Evolutionary conservation across 768 basidiomycete genomes (phyloP), one percentile per base, ranked within the genome.

Genomic region (Boletus rubropictus): DNA sequence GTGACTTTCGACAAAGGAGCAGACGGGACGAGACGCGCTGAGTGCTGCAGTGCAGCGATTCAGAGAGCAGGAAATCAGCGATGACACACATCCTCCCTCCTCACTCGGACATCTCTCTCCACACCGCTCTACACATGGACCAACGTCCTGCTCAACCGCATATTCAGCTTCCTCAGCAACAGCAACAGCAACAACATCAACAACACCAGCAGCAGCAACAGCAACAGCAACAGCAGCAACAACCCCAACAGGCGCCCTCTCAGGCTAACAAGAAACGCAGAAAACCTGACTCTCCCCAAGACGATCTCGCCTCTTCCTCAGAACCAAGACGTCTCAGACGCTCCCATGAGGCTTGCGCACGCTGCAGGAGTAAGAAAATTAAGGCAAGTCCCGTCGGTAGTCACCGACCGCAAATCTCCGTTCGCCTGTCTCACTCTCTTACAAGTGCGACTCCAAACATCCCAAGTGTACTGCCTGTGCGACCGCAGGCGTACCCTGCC

Each of bases 311-410:
- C 31, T 67, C 77, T 15, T 70, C 81, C 35, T 76, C 82, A 46
- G 88, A 89, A 66, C 84, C 87, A 36, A 78, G 89, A 60, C 79
- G 89, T 46, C 77, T 92, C 60, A 76, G 89, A 58, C 81, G 89
- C 63, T 89, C 89, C 60, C 89, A 92, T 71, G 89, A 92, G 71
- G 89, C 89, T 53, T 92, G 89, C 74, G 84, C 89, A 54, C 79
- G 89, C 66, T 92, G 89, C 77, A 86, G 89, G 79, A 85, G 83
- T 74, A 91, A 92, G 81, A 92, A 92, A 85, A 92, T 92, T 72
- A 92, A 92, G 87, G 86, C 81, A 66, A 66, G 76, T 70, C 72
- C 81, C 81, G 80, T 75, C 74, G 75, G 72, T 70, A 70, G 68
- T 70, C 69, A 77, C 83, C 85, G 84, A 80, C 83, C 84, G 85